Base-by-base conservation (phyloP, 345 rosid genomes). In the Linum usitatissimum region DNA sequence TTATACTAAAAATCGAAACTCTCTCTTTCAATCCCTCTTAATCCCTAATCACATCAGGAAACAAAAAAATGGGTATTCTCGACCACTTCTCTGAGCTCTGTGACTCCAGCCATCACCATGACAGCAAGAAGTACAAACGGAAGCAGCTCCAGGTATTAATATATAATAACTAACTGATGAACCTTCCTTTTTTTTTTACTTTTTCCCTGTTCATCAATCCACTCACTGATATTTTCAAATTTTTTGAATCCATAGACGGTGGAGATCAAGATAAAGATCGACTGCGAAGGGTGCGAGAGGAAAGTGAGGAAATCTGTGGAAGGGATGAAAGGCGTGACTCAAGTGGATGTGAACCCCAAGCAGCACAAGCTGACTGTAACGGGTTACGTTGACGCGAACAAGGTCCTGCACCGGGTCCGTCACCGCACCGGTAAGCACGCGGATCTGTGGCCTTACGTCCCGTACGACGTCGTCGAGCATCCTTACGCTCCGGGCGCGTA, bases 381-480 rank as follows among this genome's bases (percentile, higher is more conserved):
- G 18, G 76, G 76, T 13, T 64, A 68, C 19, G 69, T 64, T 5
- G 72, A 73, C 6, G 68, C 76, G 1, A 49, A 64, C 48, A 64
- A 67, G 38, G 72, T 73, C 13, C 21, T 73, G 72, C 69, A 68
- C 30, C 66, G 69, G 30, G 72, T 72, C 31, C 64, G 68, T 23
- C 57, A 68, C 55, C 61, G 65, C 6, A 68, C 72, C 20, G 72
- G 76, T n/a, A 73, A 73, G 66, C 68, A 21, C 48, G 76, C 72
- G 18, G 76, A 73, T 23, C 57, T 73, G 34, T 73, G 72, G 72
- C 76, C 72, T 5, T 68, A 72, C 18, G 69, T 72, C 4, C 76
- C 69, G 20, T 60, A 59, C 62, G 72, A 72, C 42, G 63, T 63
- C 6, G 72, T 72, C 5, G 28, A 55, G 5, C 76, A 59, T 23